Evolutionary conservation across 768 basidiomycete species (phyloP).

Genomic region (Tylopilus vinaceipallidus): DNA sequence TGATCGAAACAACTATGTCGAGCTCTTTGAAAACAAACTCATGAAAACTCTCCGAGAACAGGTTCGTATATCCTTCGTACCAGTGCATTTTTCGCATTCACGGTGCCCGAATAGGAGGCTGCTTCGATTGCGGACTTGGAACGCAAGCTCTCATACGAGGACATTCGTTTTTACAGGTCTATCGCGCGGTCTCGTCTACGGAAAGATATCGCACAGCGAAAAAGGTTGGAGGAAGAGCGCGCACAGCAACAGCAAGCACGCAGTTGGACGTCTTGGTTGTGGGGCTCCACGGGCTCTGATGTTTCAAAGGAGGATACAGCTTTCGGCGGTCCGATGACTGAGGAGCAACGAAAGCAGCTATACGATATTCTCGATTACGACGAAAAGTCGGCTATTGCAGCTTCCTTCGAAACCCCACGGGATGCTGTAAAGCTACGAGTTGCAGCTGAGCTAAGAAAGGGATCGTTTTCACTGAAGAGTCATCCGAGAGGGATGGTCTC

Average conservation of each 20-base stretch:
- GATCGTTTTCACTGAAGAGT: conserved; percentile 79
- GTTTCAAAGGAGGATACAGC: conserved; percentile 48
- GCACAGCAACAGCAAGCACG: conserved; percentile 52
- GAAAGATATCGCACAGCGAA: conserved; percentile 73
- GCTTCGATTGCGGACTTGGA: conserved; percentile 65
- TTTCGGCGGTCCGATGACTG: conserved; percentile 74
- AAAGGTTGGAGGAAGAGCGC: conserved; percentile 67
- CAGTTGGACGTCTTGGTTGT: conserved; percentile 76
- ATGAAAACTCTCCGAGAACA: conserved; percentile 48
- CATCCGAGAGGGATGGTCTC: conserved; percentile 61
- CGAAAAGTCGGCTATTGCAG: conserved; percentile 72
- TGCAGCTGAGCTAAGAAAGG: conserved; percentile 76
- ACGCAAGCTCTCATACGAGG: conserved; percentile 84
- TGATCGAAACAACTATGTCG: conserved; percentile 81
- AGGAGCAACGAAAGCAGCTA: conserved; percentile 85
- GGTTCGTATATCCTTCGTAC: conserved; percentile 40
- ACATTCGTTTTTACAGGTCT: conserved; percentile 95
- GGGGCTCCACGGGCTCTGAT: conserved; percentile 57
- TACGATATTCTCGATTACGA: conserved; percentile 92
- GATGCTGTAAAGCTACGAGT: conserved; percentile 81
- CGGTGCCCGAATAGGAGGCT: conserved; percentile 42
- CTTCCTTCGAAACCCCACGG: conserved; percentile 66
- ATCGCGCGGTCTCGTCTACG: conserved; percentile 85
- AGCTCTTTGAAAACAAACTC: conserved; percentile 76
- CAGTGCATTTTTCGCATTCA: not conserved